Percentiles rank a stretch among this genome's conserved stretches.
phyloP scores from a whole-genome alignment of 2,329 filamentous ascomycete species.

The Botryosphaeria agaves region DNA sequence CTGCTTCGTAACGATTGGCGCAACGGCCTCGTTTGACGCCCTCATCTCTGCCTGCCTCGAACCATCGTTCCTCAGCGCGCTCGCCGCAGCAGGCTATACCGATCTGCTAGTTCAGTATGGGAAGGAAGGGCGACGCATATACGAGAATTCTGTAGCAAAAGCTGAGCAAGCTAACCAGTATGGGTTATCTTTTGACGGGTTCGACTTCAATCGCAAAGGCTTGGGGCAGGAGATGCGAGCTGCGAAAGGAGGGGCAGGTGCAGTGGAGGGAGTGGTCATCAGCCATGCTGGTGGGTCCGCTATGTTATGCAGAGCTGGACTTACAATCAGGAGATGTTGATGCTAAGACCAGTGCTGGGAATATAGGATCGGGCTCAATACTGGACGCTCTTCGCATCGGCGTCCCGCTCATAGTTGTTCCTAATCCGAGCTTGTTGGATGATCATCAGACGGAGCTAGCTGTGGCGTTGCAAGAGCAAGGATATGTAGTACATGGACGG shows the following conservation, averaged over 20 bases:
- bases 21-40: conserved; percentile 65
- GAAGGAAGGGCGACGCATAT: conserved; percentile 39
- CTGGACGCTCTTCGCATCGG: conserved; percentile 61
- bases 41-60: conserved; percentile 52
- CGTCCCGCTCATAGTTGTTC: conserved; percentile 71
- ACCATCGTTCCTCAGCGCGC: conserved; percentile 41
- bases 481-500: conserved; percentile 58
- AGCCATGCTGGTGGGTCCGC: conserved; percentile 69
- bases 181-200: conserved; percentile 32
- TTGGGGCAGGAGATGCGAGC: conserved; percentile 41
- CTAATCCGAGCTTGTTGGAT: conserved; percentile 65
- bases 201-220: conserved; percentile 46
- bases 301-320: conserved; percentile 1
- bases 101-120: conserved; percentile 70
- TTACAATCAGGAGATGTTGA: too few relatives aligned
- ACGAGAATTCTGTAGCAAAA: conserved; percentile 18
- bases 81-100: conserved; percentile 46
- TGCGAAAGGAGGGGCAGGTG: conserved; percentile 27
- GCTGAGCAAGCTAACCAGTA: conserved; percentile 4
- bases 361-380: conserved; percentile 70
- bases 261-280: conserved; percentile 54
- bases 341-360: too few relatives aligned
- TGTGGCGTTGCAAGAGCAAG: conserved; percentile 51
- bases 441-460: conserved; percentile 89
- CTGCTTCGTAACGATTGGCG: conserved; percentile 83